phyloP scores from a whole-genome alignment of 208 protist genomes.

The Trypanosoma melophagium region DNA sequence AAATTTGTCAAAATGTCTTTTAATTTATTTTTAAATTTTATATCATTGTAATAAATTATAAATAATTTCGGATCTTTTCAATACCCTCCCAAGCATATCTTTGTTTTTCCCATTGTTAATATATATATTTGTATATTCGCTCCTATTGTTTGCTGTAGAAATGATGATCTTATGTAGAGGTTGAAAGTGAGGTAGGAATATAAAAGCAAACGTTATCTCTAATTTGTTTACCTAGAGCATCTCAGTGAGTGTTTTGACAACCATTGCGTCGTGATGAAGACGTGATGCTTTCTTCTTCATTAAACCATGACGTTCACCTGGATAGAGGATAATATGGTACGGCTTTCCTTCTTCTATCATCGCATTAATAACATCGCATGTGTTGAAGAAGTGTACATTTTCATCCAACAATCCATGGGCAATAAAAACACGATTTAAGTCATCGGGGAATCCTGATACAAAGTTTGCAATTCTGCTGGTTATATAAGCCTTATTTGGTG shows the following conservation, averaged over 20 bases:
- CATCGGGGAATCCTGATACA: constrained; percentile 75
- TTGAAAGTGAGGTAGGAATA: no score
- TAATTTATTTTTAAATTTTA: no score
- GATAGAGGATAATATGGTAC: constrained; percentile 84
- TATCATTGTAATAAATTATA: no score
- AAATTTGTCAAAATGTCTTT: no score
- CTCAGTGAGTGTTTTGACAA: constrained; percentile 72
- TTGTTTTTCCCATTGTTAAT: no score
- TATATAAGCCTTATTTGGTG: constrained; percentile 54
- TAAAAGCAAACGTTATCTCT: no score
- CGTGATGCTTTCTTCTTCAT: constrained; percentile 68
- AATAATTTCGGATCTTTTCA: no score
- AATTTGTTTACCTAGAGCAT: constrained; percentile 34
- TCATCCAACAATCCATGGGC: constrained; percentile 93
- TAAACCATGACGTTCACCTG: constrained; percentile 86
- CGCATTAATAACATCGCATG: constrained; percentile 63
- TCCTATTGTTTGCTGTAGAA: neutral
- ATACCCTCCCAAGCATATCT: no score
- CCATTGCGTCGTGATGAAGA: constrained; percentile 66
- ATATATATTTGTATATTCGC: no score
- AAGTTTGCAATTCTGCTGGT: constrained; percentile 59
- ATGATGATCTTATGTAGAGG: no score
- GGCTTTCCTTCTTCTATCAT: constrained; percentile 85
- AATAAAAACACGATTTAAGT: constrained; percentile 87
- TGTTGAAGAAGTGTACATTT: constrained; percentile 93